A percentile compares a stretch with the other conserved stretches of the same genome.
These are phyloP conservation scores for Orobanche coerulescens DNA, from an alignment of 257 asterid genomes.

Conservation along the genomic window DNA sequence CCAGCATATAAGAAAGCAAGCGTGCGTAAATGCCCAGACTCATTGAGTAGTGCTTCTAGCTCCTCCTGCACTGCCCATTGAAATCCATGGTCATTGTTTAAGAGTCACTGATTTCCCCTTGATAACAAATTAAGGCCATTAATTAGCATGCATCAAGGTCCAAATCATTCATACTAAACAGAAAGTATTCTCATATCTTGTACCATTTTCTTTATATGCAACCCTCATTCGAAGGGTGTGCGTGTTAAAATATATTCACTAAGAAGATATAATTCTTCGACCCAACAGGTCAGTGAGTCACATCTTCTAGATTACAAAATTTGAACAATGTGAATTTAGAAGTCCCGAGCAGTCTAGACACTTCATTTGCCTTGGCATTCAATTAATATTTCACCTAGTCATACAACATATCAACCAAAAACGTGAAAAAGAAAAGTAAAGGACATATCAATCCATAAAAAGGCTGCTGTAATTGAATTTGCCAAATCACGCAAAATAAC, in stretches of 20 bases:
- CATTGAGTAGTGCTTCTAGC: slow-evolving; percentile 77
- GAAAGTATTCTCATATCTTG: too few relatives aligned
- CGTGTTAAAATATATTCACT: not conserved
- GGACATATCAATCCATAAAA: not conserved
- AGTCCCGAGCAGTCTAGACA: slow-evolving; percentile 11
- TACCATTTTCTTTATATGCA: too few relatives aligned
- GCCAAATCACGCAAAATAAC: too few relatives aligned
- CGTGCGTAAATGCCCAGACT: slow-evolving; percentile 85
- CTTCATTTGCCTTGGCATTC: not conserved
- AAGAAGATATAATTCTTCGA: not conserved
- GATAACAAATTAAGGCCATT: not conserved
- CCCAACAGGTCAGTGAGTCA: not conserved
- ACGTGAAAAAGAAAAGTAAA: not conserved
- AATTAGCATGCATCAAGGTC: slow-evolving; percentile 3
- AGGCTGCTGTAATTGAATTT: too few relatives aligned
- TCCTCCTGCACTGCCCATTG: slow-evolving; percentile 99
- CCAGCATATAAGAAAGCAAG: slow-evolving; percentile 91
- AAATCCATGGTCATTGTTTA: slow-evolving; percentile 42
- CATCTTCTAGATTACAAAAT: not conserved
- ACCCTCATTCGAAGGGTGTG: too few relatives aligned
- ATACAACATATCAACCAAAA: not conserved
- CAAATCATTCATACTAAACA: not conserved
- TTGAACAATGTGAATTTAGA: slow-evolving; percentile 12
- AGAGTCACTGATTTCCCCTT: slow-evolving; percentile 8
- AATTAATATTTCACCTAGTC: not conserved